phyloP scores from a whole-genome alignment of 2,329 filamentous ascomycete species.

The Arthroderma sp. region DNA sequence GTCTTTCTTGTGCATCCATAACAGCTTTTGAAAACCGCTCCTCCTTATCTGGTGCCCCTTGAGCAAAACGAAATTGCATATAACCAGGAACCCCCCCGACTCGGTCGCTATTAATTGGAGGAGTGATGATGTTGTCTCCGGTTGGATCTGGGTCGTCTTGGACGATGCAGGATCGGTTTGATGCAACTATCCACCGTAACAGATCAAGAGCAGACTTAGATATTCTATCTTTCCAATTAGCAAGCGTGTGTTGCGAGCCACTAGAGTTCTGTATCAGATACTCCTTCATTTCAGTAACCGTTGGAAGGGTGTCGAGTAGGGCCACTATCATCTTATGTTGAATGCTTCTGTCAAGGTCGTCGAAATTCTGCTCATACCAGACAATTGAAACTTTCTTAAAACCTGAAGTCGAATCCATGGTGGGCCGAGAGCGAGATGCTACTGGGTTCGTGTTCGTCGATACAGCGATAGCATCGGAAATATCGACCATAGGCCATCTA shows the following conservation, averaged over 20 bases:
- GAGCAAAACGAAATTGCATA: slow-evolving; percentile 76
- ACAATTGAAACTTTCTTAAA: slow-evolving; percentile 16
- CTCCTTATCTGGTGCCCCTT: slow-evolving; percentile 82
- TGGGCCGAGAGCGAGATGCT: not conserved
- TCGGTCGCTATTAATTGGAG: slow-evolving; percentile 32
- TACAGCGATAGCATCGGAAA: slow-evolving; percentile 21
- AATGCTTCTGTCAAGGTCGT: slow-evolving; percentile 21
- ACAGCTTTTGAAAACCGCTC: slow-evolving; percentile 57
- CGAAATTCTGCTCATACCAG: slow-evolving; percentile 31
- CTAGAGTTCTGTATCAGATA: slow-evolving; percentile 34
- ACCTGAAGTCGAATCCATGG: not conserved
- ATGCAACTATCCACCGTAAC: slow-evolving; percentile 78
- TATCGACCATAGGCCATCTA: slow-evolving; percentile 35
- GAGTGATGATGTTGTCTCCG: slow-evolving; percentile 10
- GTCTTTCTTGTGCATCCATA: slow-evolving; percentile 19
- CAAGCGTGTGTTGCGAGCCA: slow-evolving; percentile 31
- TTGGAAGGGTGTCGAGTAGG: slow-evolving; percentile 32
- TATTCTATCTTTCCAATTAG: slow-evolving; percentile 48
- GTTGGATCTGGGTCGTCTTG: slow-evolving; percentile 46
- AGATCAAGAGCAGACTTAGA: slow-evolving; percentile 55
- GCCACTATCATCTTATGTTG: slow-evolving; percentile 24
- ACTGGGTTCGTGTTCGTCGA: not conserved
- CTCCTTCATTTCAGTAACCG: slow-evolving; percentile 29
- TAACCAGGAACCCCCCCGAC: slow-evolving; percentile 54
- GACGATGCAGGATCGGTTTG: slow-evolving; percentile 75